Conservation (phyloP, 2,329 filamentous ascomycete species). For the Penicillium glabrum region DNA sequence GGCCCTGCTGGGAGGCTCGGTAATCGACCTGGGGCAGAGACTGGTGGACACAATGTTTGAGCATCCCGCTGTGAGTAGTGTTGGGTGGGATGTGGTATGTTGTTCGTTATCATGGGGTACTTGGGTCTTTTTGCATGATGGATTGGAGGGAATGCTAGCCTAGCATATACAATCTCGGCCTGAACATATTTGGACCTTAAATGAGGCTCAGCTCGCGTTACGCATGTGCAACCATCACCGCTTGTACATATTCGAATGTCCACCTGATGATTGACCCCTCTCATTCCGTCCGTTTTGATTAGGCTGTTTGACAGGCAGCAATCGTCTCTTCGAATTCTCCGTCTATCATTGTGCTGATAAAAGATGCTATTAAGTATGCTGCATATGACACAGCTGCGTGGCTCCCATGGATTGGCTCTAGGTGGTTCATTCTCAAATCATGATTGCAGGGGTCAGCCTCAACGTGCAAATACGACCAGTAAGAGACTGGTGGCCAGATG, state of each 20-base stretch:
- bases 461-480: not conserved
- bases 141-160: not conserved
- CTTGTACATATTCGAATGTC: not conserved
- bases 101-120: not conserved
- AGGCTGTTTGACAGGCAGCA: not conserved
- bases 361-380: not conserved
- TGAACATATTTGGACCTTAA: not conserved
- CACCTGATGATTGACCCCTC: too few relatives aligned
- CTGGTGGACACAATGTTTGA: slow-evolving; percentile 53
- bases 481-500: not conserved
- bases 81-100: slow-evolving; percentile 58
- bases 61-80: slow-evolving; percentile 59
- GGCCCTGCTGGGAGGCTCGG: not conserved
- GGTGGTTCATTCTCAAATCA: not conserved
- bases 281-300: not conserved
- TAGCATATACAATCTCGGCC: not conserved
- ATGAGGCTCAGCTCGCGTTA: not conserved
- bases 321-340: not conserved
- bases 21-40: slow-evolving; percentile 26
- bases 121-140: not conserved
- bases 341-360: not conserved
- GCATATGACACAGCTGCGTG: not conserved
- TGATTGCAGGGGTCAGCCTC: not conserved
- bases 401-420: not conserved
- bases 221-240: not conserved